Base-by-base conservation (phyloP, 352 stramenopile species). In the Globisporangium iwayamae region DNA sequence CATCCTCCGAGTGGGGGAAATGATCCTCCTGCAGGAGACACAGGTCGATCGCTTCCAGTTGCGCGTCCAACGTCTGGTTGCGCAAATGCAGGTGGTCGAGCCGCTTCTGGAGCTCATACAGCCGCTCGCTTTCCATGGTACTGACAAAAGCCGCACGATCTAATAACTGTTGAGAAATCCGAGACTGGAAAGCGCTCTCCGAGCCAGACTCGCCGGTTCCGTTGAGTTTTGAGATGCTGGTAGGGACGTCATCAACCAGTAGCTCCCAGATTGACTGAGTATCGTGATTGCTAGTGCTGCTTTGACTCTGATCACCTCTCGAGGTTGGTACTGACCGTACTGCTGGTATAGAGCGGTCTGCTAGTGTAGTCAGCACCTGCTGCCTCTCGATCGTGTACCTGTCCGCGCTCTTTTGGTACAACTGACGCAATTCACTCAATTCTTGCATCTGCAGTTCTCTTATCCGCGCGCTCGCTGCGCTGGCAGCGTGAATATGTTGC, bases 1-100 rank as follows among this genome's bases (percentile, higher is more conserved):
- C 5, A 14, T 46, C 36, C 36, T 68, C 50, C 7, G 41, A 6
- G 14, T 28, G 52, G 5, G 34, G 9, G 69, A 54, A 10, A 56
- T 60, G 18, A 62, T 74, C 47, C 11, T 83, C 75, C 7, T 60
- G 67, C 13, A 83, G 41, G 11, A 83, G 61, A 36, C 47, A 61
- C 20, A 83, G 48, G 38, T 83, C 73, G 2, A 80, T 66, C 32
- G 41, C 32, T 64, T 83, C 73, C 9, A 83, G 43, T 46, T 75
- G 68, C 0, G 53, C 56, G 25, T 79, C 75, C 4, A 81, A 32
- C 0, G 22, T 43, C 56, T 66, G 61, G 28, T 58, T 70, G 0
- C 60, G 46, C 7, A 11, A 45, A 16, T 71, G 66, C 4, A 80
- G 36, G 2, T 20, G 39, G 16, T 76, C 30, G 14, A 76, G 60